Base-by-base conservation (phyloP, 768 basidiomycete genomes). In the Macrolepiota albuminosa region DNA sequence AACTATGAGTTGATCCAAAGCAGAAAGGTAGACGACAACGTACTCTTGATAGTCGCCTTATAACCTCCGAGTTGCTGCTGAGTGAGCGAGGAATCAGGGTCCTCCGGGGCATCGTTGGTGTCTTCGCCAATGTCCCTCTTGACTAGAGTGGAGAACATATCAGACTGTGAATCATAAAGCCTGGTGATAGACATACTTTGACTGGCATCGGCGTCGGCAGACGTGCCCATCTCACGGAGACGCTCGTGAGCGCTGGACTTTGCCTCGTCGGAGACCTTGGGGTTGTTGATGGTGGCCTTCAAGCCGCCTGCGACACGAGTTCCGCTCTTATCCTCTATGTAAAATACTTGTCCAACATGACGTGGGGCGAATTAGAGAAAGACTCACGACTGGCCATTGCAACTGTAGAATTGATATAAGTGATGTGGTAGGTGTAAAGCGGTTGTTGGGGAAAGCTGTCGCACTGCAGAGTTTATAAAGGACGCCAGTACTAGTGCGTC, bases 211-310 rank as follows among this genome's bases (percentile, higher is more conserved):
- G 53, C 53, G 16, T 54, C 53, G 53, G 53, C 64, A 59, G 33
- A 60, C 42, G 8, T 65, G 58, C 11, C 69, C 67, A 75, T 70
- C 8, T 74, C 64, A 18, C 79, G 72, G n/a, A 87, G 76, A 11
- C 75, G 73, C 48, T 79, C 70, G 10, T 64, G 64, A 7, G 84
- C 86, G 18, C 75, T 73, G 47, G 73, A 69, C 66, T 84, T 84
- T 0, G 84, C 85, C 60, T 80, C 79, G 0, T 76, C 73, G 4
- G 83, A 84, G 47, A 85, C 81, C 54, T 81, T 75, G 11, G 83
- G 84, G 68, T 88, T 87, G 64, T 78, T 70, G 2, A 84, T 73
- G 9, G 85, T 73, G 10, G 85, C 84, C 66, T 84, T 85, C 61
- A 83, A 73, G 43, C 86, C 85, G 6, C 78, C 82, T 40, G 77